Percentiles rank a stretch among this genome's conserved stretches.
phyloP scores from a whole-genome alignment of 1,139 yeast species.

The Nakaseomyces delphensis region DNA sequence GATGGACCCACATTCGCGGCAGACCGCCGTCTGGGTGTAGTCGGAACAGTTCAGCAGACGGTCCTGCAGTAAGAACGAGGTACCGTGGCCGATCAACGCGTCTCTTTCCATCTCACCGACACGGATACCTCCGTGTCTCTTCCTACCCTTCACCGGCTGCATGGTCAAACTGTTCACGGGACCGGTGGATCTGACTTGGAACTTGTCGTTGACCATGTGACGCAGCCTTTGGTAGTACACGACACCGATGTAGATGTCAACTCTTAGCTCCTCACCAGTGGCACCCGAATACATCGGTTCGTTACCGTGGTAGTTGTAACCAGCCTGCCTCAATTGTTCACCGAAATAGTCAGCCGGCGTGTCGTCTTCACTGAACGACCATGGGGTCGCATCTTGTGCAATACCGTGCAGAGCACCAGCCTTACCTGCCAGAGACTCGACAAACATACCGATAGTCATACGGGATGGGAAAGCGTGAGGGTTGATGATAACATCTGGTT shows the following conservation, averaged over 20 bases:
- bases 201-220: conserved; percentile 99
- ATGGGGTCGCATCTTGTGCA: conserved; percentile 96
- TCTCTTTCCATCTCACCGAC: conserved; percentile 99
- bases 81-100: conserved; percentile 97
- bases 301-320: conserved; percentile 95
- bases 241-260: conserved; percentile 91
- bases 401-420: conserved; percentile 98
- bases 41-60: conserved; percentile 93
- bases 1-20: conserved; percentile 90
- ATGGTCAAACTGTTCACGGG: conserved; percentile 93
- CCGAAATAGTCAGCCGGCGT: conserved; percentile 98
- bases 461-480: conserved; percentile 99
- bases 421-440: conserved; percentile 93
- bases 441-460: conserved; percentile 99
- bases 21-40: conserved; percentile 81
- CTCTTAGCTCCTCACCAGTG: conserved; percentile 95
- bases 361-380: conserved; percentile 84
- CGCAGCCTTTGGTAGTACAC: conserved; percentile 97
- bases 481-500: conserved; percentile 93
- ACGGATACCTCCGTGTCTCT: conserved; percentile 99
- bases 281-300: conserved; percentile 99
- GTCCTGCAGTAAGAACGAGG: conserved; percentile 92
- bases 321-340: conserved; percentile 77
- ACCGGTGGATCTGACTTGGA: conserved; percentile 98
- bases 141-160: conserved; percentile 99